Conservation (phyloP, 2,329 filamentous ascomycete species). For the Periconia digitata region DNA sequence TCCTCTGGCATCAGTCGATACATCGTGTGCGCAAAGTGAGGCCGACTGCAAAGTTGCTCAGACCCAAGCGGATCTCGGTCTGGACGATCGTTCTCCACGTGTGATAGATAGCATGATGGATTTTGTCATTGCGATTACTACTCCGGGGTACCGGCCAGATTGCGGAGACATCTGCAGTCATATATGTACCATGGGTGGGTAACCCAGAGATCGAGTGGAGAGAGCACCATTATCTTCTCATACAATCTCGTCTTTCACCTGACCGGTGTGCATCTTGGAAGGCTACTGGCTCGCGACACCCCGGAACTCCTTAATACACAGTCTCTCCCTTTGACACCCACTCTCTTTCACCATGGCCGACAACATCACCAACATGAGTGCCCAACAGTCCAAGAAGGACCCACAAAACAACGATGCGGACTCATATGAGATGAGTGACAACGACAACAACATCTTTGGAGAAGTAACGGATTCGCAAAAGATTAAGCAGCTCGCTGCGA, state of each 20-base stretch:
- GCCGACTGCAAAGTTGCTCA: slow-evolving; percentile 1
- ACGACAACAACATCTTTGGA: slow-evolving; percentile 17
- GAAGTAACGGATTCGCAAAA: slow-evolving; percentile 39
- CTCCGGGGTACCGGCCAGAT: neutral
- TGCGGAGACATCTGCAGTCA: slow-evolving; percentile 3
- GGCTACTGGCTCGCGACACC: neutral
- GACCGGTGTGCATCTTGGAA: neutral
- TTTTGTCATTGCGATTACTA: slow-evolving; percentile 5
- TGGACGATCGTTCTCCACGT: slow-evolving; percentile 2
- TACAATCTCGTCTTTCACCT: too few species aligned
- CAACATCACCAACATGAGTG: neutral
- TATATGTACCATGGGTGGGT: slow-evolving; percentile 3
- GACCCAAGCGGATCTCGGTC: neutral
- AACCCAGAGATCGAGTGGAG: neutral
- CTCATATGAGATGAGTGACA: slow-evolving; percentile 17
- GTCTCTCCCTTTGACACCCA: neutral
- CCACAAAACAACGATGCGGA: slow-evolving; percentile 11
- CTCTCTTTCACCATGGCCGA: slow-evolving; percentile 1
- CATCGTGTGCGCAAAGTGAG: slow-evolving; percentile 5
- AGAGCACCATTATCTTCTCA: too few species aligned
- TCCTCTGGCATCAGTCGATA: neutral
- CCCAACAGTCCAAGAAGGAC: slow-evolving; percentile 2
- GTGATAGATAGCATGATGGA: slow-evolving; percentile 5
- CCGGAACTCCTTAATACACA: neutral
- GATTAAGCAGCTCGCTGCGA: slow-evolving; percentile 32